Conservation (phyloP, 352 stramenopile genomes). For the Thraustochytrium sp. region DNA sequence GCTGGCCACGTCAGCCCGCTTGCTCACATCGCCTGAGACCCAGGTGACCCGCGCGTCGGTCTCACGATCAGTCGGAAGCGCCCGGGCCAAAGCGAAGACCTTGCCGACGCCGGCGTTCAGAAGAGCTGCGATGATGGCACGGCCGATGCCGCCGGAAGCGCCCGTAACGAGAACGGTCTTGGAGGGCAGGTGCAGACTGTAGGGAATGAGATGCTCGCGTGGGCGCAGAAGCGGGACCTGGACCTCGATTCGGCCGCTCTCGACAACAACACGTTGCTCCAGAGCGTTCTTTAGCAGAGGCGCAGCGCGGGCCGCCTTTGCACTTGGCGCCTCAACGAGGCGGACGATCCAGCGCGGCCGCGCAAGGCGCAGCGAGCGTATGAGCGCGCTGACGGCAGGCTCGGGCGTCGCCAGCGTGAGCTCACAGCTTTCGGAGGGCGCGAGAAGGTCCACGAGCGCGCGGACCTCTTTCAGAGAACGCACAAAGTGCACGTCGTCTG, state of each 20-base stretch:
- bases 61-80: too few relatives aligned
- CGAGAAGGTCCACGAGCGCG: too few relatives aligned
- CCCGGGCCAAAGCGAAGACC: not conserved
- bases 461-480: too few relatives aligned
- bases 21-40: slow-evolving; percentile 28
- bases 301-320: too few relatives aligned
- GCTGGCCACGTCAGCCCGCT: not conserved
- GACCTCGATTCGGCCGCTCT: not conserved
- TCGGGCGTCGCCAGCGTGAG: too few relatives aligned
- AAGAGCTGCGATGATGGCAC: not conserved
- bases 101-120: not conserved
- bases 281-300: too few relatives aligned
- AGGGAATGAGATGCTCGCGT: not conserved
- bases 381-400: not conserved
- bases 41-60: too few relatives aligned
- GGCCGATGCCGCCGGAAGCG: not conserved
- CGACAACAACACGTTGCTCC: not conserved
- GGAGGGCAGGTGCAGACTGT: not conserved
- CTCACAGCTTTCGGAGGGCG: too few relatives aligned
- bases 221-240: not conserved
- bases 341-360: not conserved
- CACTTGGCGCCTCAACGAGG: not conserved
- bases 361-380: not conserved
- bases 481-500: too few relatives aligned
- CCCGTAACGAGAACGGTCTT: not conserved